phyloP scores from a whole-genome alignment of 2,329 filamentous ascomycete genomes.

The Fusarium sp. region DNA sequence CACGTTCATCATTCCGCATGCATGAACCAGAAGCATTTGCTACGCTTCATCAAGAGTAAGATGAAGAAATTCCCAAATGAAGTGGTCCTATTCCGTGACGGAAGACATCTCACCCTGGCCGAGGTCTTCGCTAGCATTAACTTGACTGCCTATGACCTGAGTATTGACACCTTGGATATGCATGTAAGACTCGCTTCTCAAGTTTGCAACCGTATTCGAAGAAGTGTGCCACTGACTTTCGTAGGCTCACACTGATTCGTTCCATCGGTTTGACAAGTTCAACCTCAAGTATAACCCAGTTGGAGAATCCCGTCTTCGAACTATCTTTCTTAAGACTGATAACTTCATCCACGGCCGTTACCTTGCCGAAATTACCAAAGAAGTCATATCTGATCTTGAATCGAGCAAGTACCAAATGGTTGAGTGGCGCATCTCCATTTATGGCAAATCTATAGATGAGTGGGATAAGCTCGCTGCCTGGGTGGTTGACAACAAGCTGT shows the following conservation, averaged over 20 bases:
- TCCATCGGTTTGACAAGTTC: constrained; percentile 99
- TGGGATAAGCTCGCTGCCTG: constrained; percentile 98
- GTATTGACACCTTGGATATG: constrained; percentile 99
- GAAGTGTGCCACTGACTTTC: constrained; percentile 8
- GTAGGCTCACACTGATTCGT: constrained; percentile 93
- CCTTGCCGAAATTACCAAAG: constrained; percentile 95
- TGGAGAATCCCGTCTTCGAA: constrained; percentile 91
- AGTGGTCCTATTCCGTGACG: constrained; percentile 90
- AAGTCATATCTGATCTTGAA: constrained; percentile 96
- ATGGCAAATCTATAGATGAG: constrained; percentile 89
- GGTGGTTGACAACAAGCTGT: constrained; percentile 98
- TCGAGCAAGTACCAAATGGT: constrained; percentile 99
- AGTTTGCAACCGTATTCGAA: not conserved
- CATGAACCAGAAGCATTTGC: constrained; percentile 99
- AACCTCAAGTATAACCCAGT: constrained; percentile 99
- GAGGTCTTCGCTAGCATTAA: constrained; percentile 99
- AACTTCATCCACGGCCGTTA: constrained; percentile 98
- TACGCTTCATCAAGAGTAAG: constrained; percentile 99
- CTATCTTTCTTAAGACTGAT: constrained; percentile 99
- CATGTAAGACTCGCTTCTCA: constrained; percentile 70
- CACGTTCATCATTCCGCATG: constrained; percentile 99
- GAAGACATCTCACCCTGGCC: constrained; percentile 87
- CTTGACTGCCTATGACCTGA: constrained; percentile 94
- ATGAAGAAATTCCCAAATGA: constrained; percentile 99
- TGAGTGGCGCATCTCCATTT: constrained; percentile 98